Percentiles rank a stretch among this genome's conserved stretches.
Conservation (phyloP, 441 rosid species). For the Adansonia rubrostipa region DNA sequence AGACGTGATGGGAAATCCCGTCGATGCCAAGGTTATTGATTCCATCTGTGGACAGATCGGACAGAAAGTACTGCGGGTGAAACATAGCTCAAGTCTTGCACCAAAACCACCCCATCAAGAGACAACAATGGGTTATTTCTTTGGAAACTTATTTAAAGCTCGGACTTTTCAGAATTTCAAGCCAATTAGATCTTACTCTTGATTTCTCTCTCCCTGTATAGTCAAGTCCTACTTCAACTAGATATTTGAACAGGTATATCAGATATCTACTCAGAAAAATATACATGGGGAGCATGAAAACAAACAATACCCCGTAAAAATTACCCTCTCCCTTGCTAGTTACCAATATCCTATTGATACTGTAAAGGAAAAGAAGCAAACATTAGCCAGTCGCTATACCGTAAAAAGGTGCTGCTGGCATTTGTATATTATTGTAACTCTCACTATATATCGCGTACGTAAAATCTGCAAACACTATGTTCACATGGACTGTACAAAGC, state of each 20-base stretch:
- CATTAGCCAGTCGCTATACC: not conserved
- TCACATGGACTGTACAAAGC: conserved; percentile 32
- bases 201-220: conserved; percentile 15
- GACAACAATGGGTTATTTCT: conserved; percentile 56
- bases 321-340: not conserved
- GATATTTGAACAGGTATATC: conserved; percentile 38
- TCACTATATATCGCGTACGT: conserved; percentile 16
- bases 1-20: conserved; percentile 72
- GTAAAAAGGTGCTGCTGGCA: conserved; percentile 16
- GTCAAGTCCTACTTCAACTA: conserved; percentile 10
- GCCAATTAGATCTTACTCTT: conserved; percentile 58
- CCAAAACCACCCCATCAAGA: conserved; percentile 55
- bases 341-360: not conserved
- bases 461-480: conserved; percentile 22
- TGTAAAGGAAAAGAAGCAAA: conserved; percentile 33
- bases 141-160: conserved; percentile 70
- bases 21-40: conserved; percentile 64
- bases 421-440: conserved; percentile 22
- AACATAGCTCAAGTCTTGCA: conserved; percentile 45
- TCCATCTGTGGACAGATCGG: conserved; percentile 71
- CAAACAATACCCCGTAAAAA: conserved; percentile 23
- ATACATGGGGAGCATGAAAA: conserved; percentile 8
- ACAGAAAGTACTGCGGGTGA: conserved; percentile 56
- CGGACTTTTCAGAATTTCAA: conserved; percentile 62
- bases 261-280: conserved; percentile 27